Conservation (phyloP, 2,329 filamentous ascomycete genomes). For the Alternaria postmessia region DNA sequence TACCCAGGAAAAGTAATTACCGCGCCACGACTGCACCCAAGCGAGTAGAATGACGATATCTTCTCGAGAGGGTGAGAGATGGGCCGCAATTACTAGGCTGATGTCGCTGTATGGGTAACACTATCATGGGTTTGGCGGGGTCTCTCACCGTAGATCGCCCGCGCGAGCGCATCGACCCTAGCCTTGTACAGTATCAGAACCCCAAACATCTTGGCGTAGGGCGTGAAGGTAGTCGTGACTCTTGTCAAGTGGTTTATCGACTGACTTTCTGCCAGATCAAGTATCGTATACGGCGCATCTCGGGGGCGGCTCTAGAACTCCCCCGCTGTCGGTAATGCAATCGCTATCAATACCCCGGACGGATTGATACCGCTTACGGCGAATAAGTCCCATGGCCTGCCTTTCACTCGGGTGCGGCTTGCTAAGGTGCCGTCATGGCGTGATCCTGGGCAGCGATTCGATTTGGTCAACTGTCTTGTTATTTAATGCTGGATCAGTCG, state of each 20-base stretch:
- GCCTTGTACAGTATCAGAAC: slow-evolving; percentile 44
- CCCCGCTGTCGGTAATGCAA: slow-evolving; percentile 21
- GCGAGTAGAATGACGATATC: slow-evolving; percentile 8
- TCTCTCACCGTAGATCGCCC: slow-evolving; percentile 30
- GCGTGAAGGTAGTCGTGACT: slow-evolving; percentile 12
- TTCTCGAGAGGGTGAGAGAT: slow-evolving; percentile 1
- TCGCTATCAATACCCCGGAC: slow-evolving; percentile 18
- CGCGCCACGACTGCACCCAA: slow-evolving; percentile 11
- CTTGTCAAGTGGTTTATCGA: slow-evolving; percentile 15
- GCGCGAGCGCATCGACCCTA: slow-evolving; percentile 34
- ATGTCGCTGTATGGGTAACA: slow-evolving; percentile 25
- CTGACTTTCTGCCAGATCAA: slow-evolving; percentile 12
- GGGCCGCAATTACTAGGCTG: slow-evolving; percentile 13
- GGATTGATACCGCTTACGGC: slow-evolving; percentile 8
- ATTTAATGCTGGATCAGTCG: background rate
- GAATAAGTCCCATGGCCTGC: slow-evolving; percentile 9
- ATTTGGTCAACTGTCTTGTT: background rate
- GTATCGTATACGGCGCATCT: slow-evolving; percentile 18
- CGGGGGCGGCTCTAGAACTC: slow-evolving; percentile 21
- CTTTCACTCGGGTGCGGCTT: background rate
- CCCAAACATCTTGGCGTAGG: slow-evolving; percentile 34
- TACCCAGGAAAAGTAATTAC: slow-evolving; percentile 21
- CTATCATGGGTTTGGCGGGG: slow-evolving; percentile 29
- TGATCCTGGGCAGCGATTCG: background rate
- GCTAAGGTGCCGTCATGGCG: background rate